phyloP scores from a whole-genome alignment of 2,329 filamentous ascomycete genomes.

The Apiospora malaysiana region DNA sequence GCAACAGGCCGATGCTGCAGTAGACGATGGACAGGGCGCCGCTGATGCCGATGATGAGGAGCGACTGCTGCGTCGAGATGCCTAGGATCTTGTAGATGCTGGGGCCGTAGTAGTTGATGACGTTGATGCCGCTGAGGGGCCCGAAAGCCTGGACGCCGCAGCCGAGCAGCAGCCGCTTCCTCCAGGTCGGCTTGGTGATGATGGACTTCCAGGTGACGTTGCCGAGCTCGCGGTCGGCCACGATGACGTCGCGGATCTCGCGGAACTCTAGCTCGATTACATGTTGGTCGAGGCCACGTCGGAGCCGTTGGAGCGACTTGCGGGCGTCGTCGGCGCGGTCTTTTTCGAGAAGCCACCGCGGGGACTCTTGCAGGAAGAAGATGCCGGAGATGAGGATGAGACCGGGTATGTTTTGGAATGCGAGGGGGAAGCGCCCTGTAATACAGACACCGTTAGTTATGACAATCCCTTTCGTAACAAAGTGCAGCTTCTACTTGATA shows the following conservation, averaged over 20 bases:
- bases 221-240: conserved; percentile 41
- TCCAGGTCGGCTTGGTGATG: conserved; percentile 49
- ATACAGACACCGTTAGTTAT: no score
- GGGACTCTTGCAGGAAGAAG: conserved; percentile 37
- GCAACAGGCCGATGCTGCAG: conserved; percentile 51
- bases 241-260: conserved; percentile 47
- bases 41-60: conserved; percentile 58
- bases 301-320: conserved; percentile 41
- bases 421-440: conserved; percentile 64
- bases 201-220: conserved; percentile 49
- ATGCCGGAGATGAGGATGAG: conserved; percentile 69
- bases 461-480: no score
- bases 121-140: conserved; percentile 53
- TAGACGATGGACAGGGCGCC: conserved; percentile 55
- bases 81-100: conserved; percentile 51
- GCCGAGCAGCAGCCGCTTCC: conserved; percentile 51
- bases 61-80: conserved; percentile 48
- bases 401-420: conserved; percentile 75
- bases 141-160: conserved; percentile 55
- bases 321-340: neutral
- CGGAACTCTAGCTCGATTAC: conserved; percentile 47
- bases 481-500: no score
- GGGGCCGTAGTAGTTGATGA: conserved; percentile 50
- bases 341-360: neutral
- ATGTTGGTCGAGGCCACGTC: conserved; percentile 37